Evolutionary conservation across 2,329 filamentous ascomycete species (phyloP), one percentile per base, ranked within the genome.

Genomic region (Teratosphaeria nubilosa): DNA sequence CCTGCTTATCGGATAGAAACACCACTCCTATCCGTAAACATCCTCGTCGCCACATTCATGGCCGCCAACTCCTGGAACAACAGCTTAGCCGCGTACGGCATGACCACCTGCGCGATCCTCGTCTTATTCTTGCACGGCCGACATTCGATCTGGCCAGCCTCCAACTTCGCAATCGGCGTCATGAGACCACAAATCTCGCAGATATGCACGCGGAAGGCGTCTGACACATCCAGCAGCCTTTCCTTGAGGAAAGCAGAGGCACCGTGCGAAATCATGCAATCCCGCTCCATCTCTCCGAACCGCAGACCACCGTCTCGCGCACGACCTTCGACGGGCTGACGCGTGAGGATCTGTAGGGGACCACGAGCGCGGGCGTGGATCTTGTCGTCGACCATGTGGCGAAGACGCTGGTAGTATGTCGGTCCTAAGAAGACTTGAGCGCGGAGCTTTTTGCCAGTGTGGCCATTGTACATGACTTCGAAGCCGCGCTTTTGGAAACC

Each of bases 231-330:
- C 69, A 99, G 96, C 59, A 99, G 77, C 69, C 94, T 85, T 80
- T 99, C 94, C 78, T 99, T 99, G 71, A 99, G 77, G 82, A 99
- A 99, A 1, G 91, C 87, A 57, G 90, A 92, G 3, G 95, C 94
- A 72, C 94, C 94, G 73, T 99, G 95, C n/a, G 95, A 91, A 79
- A 99, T 99, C 94, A 99, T 99, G 74, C 94, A 99, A 84, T 99
- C 95, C 78, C 95, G 92, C 77, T 99, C 95, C 94, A 99, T 99
- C 81, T 99, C 94, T 86, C 94, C 94, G 84, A 99, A 99, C 72
- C 95, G 92, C 51, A 99, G 82, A 80, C 94, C 94, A 82, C 94
- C 94, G 73, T 99, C 95, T 76, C 95, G 82, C 3, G 94, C 94
- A 84, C 95, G 89, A 87, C 94, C 94, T 77, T 99, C 94, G 14